Conservation (phyloP, 2,329 filamentous ascomycete genomes). For the Cucurbitaria berberidis region DNA sequence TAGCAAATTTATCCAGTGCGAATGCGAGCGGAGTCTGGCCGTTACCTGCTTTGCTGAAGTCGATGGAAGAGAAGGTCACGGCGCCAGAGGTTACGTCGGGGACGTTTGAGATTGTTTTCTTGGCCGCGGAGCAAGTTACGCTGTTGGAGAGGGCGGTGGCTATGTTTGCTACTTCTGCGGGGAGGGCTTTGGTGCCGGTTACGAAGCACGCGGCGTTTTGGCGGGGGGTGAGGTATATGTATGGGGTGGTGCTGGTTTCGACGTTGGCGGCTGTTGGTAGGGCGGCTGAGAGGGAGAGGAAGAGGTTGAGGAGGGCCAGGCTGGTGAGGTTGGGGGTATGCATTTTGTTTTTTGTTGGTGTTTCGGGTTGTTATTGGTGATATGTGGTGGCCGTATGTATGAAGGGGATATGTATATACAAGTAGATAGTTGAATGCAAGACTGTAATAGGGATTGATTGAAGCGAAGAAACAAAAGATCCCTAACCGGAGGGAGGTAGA, state of each 20-base stretch:
- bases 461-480: slow-evolving; percentile 8
- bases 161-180: slow-evolving; percentile 56
- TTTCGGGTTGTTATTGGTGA: too few species aligned
- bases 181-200: slow-evolving; percentile 58
- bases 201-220: slow-evolving; percentile 59
- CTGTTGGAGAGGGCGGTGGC: slow-evolving; percentile 52
- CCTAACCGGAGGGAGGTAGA: too few species aligned
- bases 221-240: slow-evolving; percentile 16
- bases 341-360: slow-evolving; percentile 15
- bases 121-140: slow-evolving; percentile 58
- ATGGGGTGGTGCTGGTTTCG: background rate
- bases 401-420: background rate
- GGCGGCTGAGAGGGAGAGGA: slow-evolving; percentile 12
- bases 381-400: background rate
- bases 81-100: slow-evolving; percentile 63
- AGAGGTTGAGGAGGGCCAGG: slow-evolving; percentile 19
- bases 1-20: slow-evolving; percentile 61
- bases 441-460: slow-evolving; percentile 2
- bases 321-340: slow-evolving; percentile 19
- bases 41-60: slow-evolving; percentile 62
- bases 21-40: slow-evolving; percentile 60
- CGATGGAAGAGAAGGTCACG: slow-evolving; percentile 60
- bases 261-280: slow-evolving; percentile 11
- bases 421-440: slow-evolving; percentile 1
- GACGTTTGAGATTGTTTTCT: slow-evolving; percentile 59